phyloP scores from a whole-genome alignment of 1,284 basidiomycete genomes.

The Ganoderma sinense region DNA sequence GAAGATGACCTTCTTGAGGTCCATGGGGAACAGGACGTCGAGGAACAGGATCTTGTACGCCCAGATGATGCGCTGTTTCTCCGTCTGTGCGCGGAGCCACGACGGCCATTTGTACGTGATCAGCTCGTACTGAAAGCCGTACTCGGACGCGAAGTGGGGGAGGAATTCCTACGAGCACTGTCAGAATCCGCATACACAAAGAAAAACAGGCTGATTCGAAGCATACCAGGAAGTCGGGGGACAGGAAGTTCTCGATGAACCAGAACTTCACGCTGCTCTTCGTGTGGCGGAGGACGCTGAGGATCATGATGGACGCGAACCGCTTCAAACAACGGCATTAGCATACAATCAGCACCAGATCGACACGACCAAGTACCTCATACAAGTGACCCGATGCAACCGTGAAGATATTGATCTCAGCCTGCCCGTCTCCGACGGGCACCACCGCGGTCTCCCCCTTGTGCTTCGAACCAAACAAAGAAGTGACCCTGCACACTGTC shows the following conservation, averaged over 20 bases:
- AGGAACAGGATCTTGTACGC: conserved; percentile 99
- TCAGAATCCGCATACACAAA: conserved; percentile 5
- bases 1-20: conserved; percentile 98
- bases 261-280: conserved; percentile 96
- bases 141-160: conserved; percentile 89
- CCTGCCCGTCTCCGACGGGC: conserved; percentile 54
- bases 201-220: neutral
- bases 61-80: conserved; percentile 99
- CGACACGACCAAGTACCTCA: conserved; percentile 62
- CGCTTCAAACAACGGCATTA: conserved; percentile 57
- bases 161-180: conserved; percentile 80
- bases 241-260: conserved; percentile 99
- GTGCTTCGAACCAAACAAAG: conserved; percentile 49
- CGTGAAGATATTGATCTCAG: conserved; percentile 98
- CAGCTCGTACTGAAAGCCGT: conserved; percentile 95
- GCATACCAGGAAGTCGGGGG: conserved; percentile 90
- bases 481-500: conserved; percentile 54
- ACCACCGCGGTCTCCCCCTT: conserved; percentile 28
- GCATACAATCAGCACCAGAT: neutral
- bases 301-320: conserved; percentile 98
- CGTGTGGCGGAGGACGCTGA: conserved; percentile 95
- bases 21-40: conserved; percentile 98
- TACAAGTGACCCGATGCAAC: conserved; percentile 97
- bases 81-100: conserved; percentile 95
- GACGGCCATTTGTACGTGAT: conserved; percentile 99